phyloP scores from a whole-genome alignment of 1,139 yeast genomes.

The Pichia sp. region DNA sequence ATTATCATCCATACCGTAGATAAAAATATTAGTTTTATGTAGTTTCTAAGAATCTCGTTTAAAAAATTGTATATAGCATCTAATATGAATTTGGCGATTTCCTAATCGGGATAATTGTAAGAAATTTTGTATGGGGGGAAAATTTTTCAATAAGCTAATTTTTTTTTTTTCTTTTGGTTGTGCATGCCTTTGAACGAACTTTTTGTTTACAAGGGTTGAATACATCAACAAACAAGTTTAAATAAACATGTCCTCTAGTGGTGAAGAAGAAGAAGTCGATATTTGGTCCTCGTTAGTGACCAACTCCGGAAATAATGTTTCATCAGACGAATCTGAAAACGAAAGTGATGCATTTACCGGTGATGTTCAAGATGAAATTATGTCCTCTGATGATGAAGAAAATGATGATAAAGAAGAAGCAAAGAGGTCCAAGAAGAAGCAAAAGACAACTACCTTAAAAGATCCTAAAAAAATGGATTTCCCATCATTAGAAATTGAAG shows the following conservation, averaged over 20 bases:
- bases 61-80: not conserved
- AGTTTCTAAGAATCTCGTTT: not conserved
- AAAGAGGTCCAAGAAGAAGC: slow-evolving; percentile 17
- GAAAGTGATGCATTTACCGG: slow-evolving; percentile 21
- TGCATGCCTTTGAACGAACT: too few relatives aligned
- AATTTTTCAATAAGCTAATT: too few relatives aligned
- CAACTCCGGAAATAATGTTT: slow-evolving; percentile 27
- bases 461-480: slow-evolving; percentile 16
- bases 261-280: slow-evolving; percentile 61
- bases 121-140: too few relatives aligned
- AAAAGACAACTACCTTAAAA: slow-evolving; percentile 22
- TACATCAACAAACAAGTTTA: too few relatives aligned
- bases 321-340: slow-evolving; percentile 32
- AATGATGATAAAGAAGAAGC: slow-evolving; percentile 15
- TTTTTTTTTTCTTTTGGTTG: too few relatives aligned
- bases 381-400: slow-evolving; percentile 39
- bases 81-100: not conserved
- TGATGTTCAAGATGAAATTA: slow-evolving; percentile 55
- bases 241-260: slow-evolving; percentile 29
- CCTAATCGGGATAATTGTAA: too few relatives aligned
- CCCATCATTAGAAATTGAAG: slow-evolving; percentile 58
- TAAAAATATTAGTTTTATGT: not conserved
- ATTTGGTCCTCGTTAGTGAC: slow-evolving; percentile 55
- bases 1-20: slow-evolving; percentile 31
- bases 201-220: too few relatives aligned